Base-by-base conservation (phyloP, 75 land plant species). In the Sequoiadendron giganteum region DNA sequence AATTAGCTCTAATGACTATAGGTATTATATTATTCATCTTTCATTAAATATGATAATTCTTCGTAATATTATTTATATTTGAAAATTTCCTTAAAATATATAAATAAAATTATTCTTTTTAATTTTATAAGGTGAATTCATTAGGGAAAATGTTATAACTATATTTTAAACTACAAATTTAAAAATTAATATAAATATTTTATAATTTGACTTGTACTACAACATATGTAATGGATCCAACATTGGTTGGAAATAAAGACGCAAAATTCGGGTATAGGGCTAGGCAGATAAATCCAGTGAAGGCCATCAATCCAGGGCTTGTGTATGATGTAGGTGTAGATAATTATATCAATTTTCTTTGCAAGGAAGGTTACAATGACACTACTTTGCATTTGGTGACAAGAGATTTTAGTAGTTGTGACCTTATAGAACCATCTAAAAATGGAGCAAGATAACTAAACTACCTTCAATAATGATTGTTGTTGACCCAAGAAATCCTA, bases 201-300 rank as follows among this genome's bases (percentile, higher is more conserved):
- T 13, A 61, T 36, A 61, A 6, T 21, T 61, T 61, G 0, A 61
- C 68, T 61, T 61, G 25, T 16, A 14, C 0, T 79, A 58, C 86
- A 91, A 90, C 48, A 47, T 47, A 6, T 6, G 48, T 47, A 47
- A 47, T 47, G 48, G 48, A 47, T 47, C 48, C 48, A 47, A 47
- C 48, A 47, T 47, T 47, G 48, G 7, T 5, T 47, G 48, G 6
- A 47, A 47, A 6, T 47, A 7, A 7, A 47, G 48, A 47, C 7
- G 48, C 48, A 47, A 7, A 47, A 47, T 47, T 47, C 7, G 48
- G 89, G 25, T 93, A 88, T 87, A 92, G 94, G 7, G 34, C 92
- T 14, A 92, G 94, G 19, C 92, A 93, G 52, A 65, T 91, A 30
- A 88, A 88, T 75, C 94, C 94, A 1, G 1, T 28, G 1, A 85